Evolutionary conservation across 1,284 basidiomycete genomes (phyloP), one percentile per base, ranked within the genome.

Genomic region (Ustilago cynodontis): DNA sequence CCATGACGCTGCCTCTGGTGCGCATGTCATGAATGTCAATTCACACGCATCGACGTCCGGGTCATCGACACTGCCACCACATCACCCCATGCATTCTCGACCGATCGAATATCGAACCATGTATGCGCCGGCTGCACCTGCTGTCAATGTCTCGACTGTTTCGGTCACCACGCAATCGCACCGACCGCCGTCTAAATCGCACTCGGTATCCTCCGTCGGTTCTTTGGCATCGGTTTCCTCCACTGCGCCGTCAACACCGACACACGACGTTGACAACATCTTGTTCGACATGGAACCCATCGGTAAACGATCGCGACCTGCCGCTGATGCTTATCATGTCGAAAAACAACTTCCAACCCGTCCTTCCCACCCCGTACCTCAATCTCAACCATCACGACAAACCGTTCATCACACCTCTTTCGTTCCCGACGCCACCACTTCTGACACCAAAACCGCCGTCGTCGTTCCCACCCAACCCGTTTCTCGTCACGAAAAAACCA

Each of bases 251-350:
- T 63, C 70, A 5, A 72, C 70, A 31, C 70, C 64, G 13, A 63
- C 59, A 9, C 65, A 63, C 26, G 60, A 72, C 22, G 53, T 63
- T 7, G 70, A 72, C 43, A 41, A 72, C 43, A 56, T 67, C 1
- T 43, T 55, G 43, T 72, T 72, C 31, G 45, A 72, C 35, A 72
- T 72, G 70, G 64, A 47, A 7, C 53, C 54, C 54, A 62, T 72
- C n/a, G 33, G 51, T 31, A 66, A 72, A 72, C 29, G 59, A 10
- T n/a, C 52, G 37, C 64, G 60, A 13, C 37, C 57, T 43, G 64
- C 57, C 39, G 64, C 59, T 1, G 64, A 72, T 47, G 24, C 59
- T 0, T 62, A 66, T n/a, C 45, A 55, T 18, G 22, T 57, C 13
- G 45, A 43, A 31, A 67, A 66, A 59, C 55, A 56, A 47, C 31